Base-by-base conservation (phyloP, 2,329 filamentous ascomycete species). In the Beauveria pseudobassiana region DNA sequence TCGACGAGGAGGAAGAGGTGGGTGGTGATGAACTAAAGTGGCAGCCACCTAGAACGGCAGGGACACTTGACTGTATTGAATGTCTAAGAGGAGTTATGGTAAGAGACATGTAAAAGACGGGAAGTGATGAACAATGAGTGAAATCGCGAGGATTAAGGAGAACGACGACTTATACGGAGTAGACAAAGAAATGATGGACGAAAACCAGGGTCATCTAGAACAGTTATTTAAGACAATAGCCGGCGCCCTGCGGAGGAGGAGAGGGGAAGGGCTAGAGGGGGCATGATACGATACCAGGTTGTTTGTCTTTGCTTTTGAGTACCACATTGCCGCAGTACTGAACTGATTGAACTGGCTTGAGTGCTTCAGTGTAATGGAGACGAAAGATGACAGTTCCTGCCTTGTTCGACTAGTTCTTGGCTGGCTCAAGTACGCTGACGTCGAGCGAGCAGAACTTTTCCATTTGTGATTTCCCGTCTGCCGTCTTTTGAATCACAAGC, bases 11-110 rank as follows among this genome's bases (percentile, higher is more conserved):
- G 30, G 46, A 30, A 43, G 57, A 18, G 24, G 48, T 24, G 18
- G 48, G 57, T 52, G 57, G 48, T 59, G 57, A 59, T 52, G 57
- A 14, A 34, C 24, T 24, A 59, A 59, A 59, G 18, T 12, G 48
- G 55, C 30, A 58, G 55, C 30, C 46, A 46, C 20, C 34, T n/a
- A 14, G 38, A 42, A n/a, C 51, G 57, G 55, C 45, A 40, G 34
- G 30, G 20, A 58, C 55, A 50, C 34, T 38, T 14, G 12, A 16
- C 34, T 38, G 34, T 14, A 38, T 38, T 38, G 12, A 38, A 38
- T 18, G 34, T 12, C 34, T 51, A 40, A n/a, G 18, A 38, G 18
- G 10, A 26, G 8, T 28, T n/a, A 28, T 30, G 55, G 42, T 42
- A 18, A 22, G 45, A 58, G 55, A 58, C 30, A 50, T 26, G 24